Evolutionary conservation across 1,284 basidiomycete genomes (phyloP), one percentile per base, ranked within the genome.

Genomic region (Pulveroboletus sp.): DNA sequence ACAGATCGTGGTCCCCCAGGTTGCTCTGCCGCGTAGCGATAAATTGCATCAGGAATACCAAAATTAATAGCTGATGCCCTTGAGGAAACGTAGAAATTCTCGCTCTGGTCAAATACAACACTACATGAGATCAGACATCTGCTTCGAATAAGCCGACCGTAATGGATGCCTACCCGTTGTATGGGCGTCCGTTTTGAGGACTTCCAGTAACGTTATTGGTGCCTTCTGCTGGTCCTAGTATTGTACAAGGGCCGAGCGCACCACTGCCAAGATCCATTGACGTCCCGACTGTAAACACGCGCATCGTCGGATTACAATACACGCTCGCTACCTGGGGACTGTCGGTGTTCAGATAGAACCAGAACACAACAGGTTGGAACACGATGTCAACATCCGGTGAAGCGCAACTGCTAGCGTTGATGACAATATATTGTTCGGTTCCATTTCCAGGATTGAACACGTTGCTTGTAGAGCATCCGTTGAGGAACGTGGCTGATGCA

Each of bases 321-420:
- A 87, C 76, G 4, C 77, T 78, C 49, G 75, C 73, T 0, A 78
- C 79, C 54, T 81, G 73, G 11, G 73, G 67, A 22, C 45, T 59
- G 24, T 59, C 68, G 38, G 68, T 65, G 20, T 64, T 73, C 67
- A 66, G 75, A 75, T 70, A 79, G 52, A 70, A 86, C 85, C 85
- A 87, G 61, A 87, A 88, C 74, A 86, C 78, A 36, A 87, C 81
- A 2, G 85, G 83, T 43, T 75, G 76, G 54, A 82, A 80, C 20
- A 73, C 58, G n/a, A 74, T 56, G 40, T 78, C 70, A 18, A 72
- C 36, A 11, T 52, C 57, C 10, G 69, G 57, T 15, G 68, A 62
- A 47, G 72, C 72, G 40, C 77, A 78, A 61, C 75, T 78, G 7
- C 72, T 61, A 2, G 76, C 76, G 22, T 71, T 67, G 24, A 67